Base-by-base conservation (phyloP, 2,329 filamentous ascomycete species). In the Scytalidium lignicola region DNA sequence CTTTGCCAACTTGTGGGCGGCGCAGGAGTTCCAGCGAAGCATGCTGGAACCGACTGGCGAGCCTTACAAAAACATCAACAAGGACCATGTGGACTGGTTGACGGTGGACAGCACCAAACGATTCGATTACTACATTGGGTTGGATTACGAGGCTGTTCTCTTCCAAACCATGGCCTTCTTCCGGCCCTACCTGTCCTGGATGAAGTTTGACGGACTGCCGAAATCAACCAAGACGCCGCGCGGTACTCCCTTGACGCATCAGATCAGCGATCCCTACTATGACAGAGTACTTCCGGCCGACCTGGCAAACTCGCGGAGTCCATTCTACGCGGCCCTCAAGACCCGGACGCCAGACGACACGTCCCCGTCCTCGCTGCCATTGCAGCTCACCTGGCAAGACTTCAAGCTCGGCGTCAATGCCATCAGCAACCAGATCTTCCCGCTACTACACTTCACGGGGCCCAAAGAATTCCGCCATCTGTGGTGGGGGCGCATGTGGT, bases 111-210 rank as follows among this genome's bases (percentile, higher is more conserved):
- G 10, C 22, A 19, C 23, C 23, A 26, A 45, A 43, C 42, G 37
- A 48, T 22, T 26, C 22, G 61, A 61, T 39, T 64, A 63, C 42
- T 67, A 71, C 55, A 60, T 71, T 12, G 61, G 63, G 28, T 61
- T 73, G 48, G 70, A 72, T 50, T 71, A 71, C 55, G 67, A 70
- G 49, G 68, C 68, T 17, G 49, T 61, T 39, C 55, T 73, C 28
- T 72, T 71, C 54, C 70, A 72, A 51, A 67, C 68, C 37, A 65
- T 62, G 52, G 64, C 65, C 9, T 66, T 62, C 17, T 68, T 70
- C 54, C 60, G 66, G 39, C 54, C 58, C 4, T 70, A 60, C 49
- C 57, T 69, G 22, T 61, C 62, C 45, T 66, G 64, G 57, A 50
- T 67, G 28, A 55, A 61, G 37, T 71, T 66, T 50, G 62, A 62